These are phyloP conservation scores for Ascochyta viciae-villosae DNA, from an alignment of 2,329 filamentous ascomycete genomes.

Conservation along the genomic window DNA sequence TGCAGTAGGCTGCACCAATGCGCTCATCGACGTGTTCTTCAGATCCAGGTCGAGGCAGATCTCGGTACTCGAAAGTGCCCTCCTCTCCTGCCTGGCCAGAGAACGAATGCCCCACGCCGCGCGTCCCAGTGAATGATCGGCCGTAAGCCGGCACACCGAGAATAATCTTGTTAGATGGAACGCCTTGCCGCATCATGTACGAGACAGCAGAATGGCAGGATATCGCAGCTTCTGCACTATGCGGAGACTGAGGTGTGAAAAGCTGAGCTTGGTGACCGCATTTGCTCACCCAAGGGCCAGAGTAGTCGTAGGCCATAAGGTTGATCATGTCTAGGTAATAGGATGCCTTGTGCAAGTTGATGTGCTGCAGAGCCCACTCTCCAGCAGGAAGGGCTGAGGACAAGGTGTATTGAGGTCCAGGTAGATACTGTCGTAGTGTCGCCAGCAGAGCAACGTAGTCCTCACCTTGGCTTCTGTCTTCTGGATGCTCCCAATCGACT, in stretches of 20 bases:
- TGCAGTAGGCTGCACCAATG: slow-evolving; percentile 73
- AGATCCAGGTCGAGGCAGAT: slow-evolving; percentile 68
- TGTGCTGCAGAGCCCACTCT: slow-evolving; percentile 70
- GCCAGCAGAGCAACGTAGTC: slow-evolving; percentile 75
- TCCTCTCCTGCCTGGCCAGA: slow-evolving; percentile 63
- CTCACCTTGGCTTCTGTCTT: slow-evolving; percentile 68
- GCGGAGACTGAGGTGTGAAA: slow-evolving; percentile 62
- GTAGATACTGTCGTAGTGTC: slow-evolving; percentile 70
- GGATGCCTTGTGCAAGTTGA: slow-evolving; percentile 69
- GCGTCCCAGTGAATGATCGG: slow-evolving; percentile 73
- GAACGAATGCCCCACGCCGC: slow-evolving; percentile 69
- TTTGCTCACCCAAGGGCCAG: slow-evolving; percentile 70
- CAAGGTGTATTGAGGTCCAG: slow-evolving; percentile 71
- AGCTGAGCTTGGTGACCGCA: slow-evolving; percentile 81
- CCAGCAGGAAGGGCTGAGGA: slow-evolving; percentile 76
- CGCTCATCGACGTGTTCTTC: slow-evolving; percentile 73
- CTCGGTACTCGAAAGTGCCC: slow-evolving; percentile 76
- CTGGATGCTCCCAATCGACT: slow-evolving; percentile 86
- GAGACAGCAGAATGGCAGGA: slow-evolving; percentile 72
- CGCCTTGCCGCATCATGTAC: slow-evolving; percentile 70
- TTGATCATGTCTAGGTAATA: slow-evolving; percentile 77
- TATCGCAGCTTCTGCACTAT: slow-evolving; percentile 61
- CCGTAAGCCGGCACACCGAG: slow-evolving; percentile 80
- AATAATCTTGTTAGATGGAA: slow-evolving; percentile 74
- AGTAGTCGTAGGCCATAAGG: slow-evolving; percentile 82